These are phyloP conservation scores for Aureobasidium zeae DNA, from an alignment of 2,329 filamentous ascomycete genomes.

Conservation along the genomic window DNA sequence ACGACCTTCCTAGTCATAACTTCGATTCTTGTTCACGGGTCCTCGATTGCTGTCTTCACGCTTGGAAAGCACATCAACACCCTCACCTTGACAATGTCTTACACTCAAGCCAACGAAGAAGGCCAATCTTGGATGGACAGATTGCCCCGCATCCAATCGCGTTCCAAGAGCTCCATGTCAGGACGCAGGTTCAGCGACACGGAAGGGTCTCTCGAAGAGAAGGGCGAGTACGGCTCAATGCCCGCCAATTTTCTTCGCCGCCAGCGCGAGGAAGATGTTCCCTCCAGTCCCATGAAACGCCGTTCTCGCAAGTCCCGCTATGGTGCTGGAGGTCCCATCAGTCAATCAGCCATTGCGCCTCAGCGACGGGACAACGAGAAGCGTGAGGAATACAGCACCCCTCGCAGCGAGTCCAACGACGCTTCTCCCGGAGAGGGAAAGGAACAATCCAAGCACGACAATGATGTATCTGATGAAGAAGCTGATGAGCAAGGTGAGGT, in stretches of 20 bases:
- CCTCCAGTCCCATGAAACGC: constrained; percentile 56
- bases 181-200: constrained; percentile 53
- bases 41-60: constrained; percentile 96
- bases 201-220: constrained; percentile 48
- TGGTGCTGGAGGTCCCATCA: constrained; percentile 78
- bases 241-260: constrained; percentile 72
- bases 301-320: constrained; percentile 52
- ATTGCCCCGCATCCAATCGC: constrained; percentile 71
- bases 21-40: constrained; percentile 92
- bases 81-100: constrained; percentile 87
- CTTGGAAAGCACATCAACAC: constrained; percentile 98
- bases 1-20: constrained; percentile 87
- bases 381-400: constrained; percentile 21
- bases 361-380: constrained; percentile 5
- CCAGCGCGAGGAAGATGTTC: constrained; percentile 63
- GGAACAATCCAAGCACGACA: constrained; percentile 22
- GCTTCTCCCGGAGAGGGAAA: constrained; percentile 22
- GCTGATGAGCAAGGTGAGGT: constrained; percentile 48
- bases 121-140: constrained; percentile 93
- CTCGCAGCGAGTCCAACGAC: constrained; percentile 26
- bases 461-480: constrained; percentile 21
- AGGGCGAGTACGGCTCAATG: constrained; percentile 55
- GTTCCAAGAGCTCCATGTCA: constrained; percentile 72
- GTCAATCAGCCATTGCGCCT: constrained; percentile 81
- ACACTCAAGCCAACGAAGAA: constrained; percentile 81